Conservation (phyloP, 202 grass and related monocot species). For the Alloteropsis angusta region DNA sequence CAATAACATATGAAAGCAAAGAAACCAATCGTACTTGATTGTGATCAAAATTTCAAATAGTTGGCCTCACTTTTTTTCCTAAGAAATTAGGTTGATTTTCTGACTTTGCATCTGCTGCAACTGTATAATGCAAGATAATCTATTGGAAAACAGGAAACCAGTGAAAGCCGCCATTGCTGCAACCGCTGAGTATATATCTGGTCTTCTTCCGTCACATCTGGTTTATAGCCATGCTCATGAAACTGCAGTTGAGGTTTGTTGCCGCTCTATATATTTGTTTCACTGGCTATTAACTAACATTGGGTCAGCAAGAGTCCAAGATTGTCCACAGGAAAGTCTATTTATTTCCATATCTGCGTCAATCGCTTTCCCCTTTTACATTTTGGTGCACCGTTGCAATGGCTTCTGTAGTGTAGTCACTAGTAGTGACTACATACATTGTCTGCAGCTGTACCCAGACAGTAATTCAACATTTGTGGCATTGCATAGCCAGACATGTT, state of each 20-base stretch:
- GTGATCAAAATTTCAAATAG: neutral
- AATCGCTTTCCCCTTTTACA: neutral
- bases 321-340: neutral
- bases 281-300: neutral
- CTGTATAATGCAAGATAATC: neutral
- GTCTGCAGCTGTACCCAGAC: neutral
- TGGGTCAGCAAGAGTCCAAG: neutral
- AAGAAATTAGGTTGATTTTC: neutral
- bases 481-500: neutral
- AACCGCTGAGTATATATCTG: constrained; percentile 76
- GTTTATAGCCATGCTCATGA: constrained; percentile 89
- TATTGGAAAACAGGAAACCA: constrained; percentile 53
- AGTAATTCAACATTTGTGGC: neutral
- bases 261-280: constrained; percentile 3
- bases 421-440: neutral
- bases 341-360: neutral
- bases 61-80: neutral
- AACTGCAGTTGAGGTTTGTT: constrained; percentile 79
- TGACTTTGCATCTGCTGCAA: constrained; percentile 9
- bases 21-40: neutral
- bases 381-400: neutral
- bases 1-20: neutral
- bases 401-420: neutral
- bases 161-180: constrained; percentile 75
- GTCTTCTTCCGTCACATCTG: constrained; percentile 82